Evolutionary conservation across 2,329 filamentous ascomycete species (phyloP), one percentile per base, ranked within the genome.

Genomic region (Pyrenophora seminiperda): DNA sequence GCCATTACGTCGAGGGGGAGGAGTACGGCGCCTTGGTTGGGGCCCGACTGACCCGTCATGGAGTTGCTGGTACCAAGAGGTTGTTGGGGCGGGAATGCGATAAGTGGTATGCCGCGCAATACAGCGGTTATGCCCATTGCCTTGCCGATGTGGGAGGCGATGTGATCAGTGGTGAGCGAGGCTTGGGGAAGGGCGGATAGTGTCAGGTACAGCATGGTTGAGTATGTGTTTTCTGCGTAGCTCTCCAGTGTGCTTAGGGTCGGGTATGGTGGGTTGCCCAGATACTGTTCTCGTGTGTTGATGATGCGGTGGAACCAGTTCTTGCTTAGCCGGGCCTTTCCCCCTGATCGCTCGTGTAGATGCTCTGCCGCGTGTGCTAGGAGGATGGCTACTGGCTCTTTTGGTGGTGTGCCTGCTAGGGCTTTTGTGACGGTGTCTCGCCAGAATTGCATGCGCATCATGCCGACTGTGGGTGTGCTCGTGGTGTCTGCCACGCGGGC

Each of bases 371-470:
- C 88, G 49, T 86, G 83, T 54, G 90, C 82, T 1, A 99, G 81
- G 4, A 97, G 79, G 22, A 96, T 83, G 50, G 92, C 93, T 33
- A 97, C 90, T 17, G 94, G 94, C 71, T 99, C 92, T 66, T 91
- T 90, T 1, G 92, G 91, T 1, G 94, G 92, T 0, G 80, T 78
- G 24, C 88, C 89, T 1, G 87, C 81, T 53, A 97, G 88, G 1
- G 90, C 88, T 54, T 87, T 86, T 45, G 87, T 83, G 42, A 99
- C 78, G 4, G 90, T 85, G 63, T 97, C 92, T 41, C 90, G 85
- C 90, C 94, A 97, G 78, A 97, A 97, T 72, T 96, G 90, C 74
- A 96, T 87, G 58, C 94, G 91, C 81, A 97, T 85, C 43, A 87
- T 81, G 41, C 91, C 93, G 53, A 97, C 89, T 3, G 87, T 88